Percentiles rank a stretch among this genome's conserved stretches.
phyloP scores from a whole-genome alignment of 2,329 filamentous ascomycete genomes.

The Madurella fahalii region DNA sequence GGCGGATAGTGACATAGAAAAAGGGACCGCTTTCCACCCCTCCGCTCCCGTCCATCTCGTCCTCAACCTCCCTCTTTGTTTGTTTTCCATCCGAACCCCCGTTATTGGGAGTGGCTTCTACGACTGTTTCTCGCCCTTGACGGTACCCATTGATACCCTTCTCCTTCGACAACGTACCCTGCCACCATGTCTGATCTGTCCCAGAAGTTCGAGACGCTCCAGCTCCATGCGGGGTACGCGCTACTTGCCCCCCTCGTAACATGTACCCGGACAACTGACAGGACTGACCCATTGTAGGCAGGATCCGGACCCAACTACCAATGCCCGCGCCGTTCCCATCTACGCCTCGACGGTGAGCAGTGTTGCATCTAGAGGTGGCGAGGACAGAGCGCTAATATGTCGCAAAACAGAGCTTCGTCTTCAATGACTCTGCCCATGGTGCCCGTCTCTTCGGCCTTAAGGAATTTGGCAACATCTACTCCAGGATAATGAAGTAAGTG shows the following conservation, averaged over 20 bases:
- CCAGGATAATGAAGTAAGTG: slow-evolving; percentile 84
- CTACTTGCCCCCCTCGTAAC: background rate
- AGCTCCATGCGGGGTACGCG: slow-evolving; percentile 74
- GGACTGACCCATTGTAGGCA: slow-evolving; percentile 53
- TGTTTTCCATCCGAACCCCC: background rate
- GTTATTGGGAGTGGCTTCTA: background rate
- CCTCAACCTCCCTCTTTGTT: slow-evolving; percentile 1
- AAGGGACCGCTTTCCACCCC: background rate
- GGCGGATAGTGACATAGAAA: background rate
- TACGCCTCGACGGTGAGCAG: slow-evolving; percentile 77
- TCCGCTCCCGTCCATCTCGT: background rate
- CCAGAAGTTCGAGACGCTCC: slow-evolving; percentile 75
- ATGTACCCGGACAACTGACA: background rate
- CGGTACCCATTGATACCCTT: slow-evolving; percentile 19
- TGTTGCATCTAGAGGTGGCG: background rate
- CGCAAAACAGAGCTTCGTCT: slow-evolving; percentile 67
- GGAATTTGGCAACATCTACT: slow-evolving; percentile 97
- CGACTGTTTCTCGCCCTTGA: background rate
- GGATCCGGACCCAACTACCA: slow-evolving; percentile 73
- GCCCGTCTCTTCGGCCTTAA: slow-evolving; percentile 94
- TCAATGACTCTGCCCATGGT: slow-evolving; percentile 94
- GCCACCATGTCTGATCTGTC: slow-evolving; percentile 44
- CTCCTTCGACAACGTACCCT: background rate
- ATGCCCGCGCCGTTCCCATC: slow-evolving; percentile 88
- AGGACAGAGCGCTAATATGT: background rate